Percentiles rank a stretch among this genome's conserved stretches.
Evolutionary conservation across 2,329 filamentous ascomycete species (phyloP).

Genomic region (Aspergillus brasiliensis): DNA sequence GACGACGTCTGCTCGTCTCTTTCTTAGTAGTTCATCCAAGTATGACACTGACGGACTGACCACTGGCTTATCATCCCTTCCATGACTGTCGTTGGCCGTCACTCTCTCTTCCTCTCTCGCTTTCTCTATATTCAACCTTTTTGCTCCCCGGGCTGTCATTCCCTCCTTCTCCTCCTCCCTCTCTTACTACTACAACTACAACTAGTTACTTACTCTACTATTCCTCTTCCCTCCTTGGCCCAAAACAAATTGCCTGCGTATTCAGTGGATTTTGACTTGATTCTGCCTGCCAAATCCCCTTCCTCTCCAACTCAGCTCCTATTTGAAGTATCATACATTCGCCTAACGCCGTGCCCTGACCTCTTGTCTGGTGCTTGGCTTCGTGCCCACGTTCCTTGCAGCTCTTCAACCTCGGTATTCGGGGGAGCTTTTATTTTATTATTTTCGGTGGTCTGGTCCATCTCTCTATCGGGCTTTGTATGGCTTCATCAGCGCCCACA

Average conservation of each 20-base stretch:
- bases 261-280: background rate
- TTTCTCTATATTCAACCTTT: background rate
- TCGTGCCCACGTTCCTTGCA: background rate
- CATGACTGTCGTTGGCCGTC: conserved; percentile 1
- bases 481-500: conserved; percentile 18
- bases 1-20: background rate
- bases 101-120: background rate
- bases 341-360: background rate
- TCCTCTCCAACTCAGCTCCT: too few relatives aligned
- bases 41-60: background rate
- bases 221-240: background rate
- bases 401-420: background rate
- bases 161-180: too few relatives aligned
- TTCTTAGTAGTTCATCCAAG: too few relatives aligned
- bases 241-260: too few relatives aligned
- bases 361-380: background rate
- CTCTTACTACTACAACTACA: too few relatives aligned
- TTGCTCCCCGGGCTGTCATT: background rate
- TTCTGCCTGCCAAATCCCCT: background rate
- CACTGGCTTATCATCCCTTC: conserved; percentile 5
- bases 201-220: background rate
- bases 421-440: too few relatives aligned
- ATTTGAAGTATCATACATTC: background rate
- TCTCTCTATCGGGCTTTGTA: conserved; percentile 3
- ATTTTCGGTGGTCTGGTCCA: too few relatives aligned